Evolutionary conservation across 768 basidiomycete genomes (phyloP).

Genomic region (Lactarius sp.): DNA sequence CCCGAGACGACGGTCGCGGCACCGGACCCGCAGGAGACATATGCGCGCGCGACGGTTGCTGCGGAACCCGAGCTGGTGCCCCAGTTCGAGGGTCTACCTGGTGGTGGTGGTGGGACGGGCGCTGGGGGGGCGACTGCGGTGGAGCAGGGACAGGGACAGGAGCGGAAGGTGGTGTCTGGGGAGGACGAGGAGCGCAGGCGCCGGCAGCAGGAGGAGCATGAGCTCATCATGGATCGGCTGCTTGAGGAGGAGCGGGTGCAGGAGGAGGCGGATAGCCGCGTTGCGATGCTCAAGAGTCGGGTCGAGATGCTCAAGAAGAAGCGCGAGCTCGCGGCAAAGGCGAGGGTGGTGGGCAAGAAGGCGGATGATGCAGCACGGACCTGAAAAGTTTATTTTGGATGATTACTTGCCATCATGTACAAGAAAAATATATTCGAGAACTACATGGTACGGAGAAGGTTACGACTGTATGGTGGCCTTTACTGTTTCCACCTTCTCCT

Average conservation of each 20-base stretch:
- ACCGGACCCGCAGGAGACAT: slow-evolving; percentile 41
- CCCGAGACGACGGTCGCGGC: background rate
- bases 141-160: slow-evolving; percentile 18
- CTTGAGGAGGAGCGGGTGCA: slow-evolving; percentile 82
- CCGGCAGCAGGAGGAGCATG: slow-evolving; percentile 67
- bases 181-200: slow-evolving; percentile 40
- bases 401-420: background rate
- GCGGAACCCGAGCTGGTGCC: slow-evolving; percentile 60
- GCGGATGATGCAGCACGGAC: slow-evolving; percentile 3
- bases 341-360: slow-evolving; percentile 22
- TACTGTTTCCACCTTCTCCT: background rate
- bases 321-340: slow-evolving; percentile 32
- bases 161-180: slow-evolving; percentile 38
- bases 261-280: slow-evolving; percentile 82
- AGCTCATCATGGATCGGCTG: slow-evolving; percentile 81
- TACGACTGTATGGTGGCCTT: background rate
- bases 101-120: slow-evolving; percentile 24
- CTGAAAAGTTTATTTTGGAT: background rate
- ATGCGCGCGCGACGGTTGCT: slow-evolving; percentile 63
- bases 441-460: background rate
- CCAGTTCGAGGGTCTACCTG: slow-evolving; percentile 46
- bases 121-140: slow-evolving; percentile 27
- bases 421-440: background rate
- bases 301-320: slow-evolving; percentile 54
- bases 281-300: slow-evolving; percentile 56